A percentile compares a stretch with the other conserved stretches of the same genome.
These are phyloP conservation scores for Chloranthus sessilifolius DNA, from an alignment of 164 flowering plant genomes.

Conservation along the genomic window DNA sequence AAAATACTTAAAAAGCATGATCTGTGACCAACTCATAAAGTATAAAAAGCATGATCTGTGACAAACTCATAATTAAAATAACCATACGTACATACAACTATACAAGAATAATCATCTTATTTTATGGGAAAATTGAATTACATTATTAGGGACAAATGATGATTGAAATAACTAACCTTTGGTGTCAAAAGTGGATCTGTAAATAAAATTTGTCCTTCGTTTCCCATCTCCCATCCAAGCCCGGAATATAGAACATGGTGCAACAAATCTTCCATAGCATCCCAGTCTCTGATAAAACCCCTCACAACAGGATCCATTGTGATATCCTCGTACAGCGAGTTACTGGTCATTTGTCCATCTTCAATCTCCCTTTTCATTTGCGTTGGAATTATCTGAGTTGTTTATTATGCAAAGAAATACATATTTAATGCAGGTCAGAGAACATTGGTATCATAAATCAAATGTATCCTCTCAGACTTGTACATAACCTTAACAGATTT, in stretches of 20 bases:
- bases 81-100: no score
- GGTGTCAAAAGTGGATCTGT: constrained; percentile 95
- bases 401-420: constrained; percentile 1
- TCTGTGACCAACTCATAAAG: no score
- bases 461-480: no score
- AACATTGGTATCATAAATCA: no score
- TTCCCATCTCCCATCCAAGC: constrained; percentile 97
- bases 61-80: no score
- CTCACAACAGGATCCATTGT: constrained; percentile 78
- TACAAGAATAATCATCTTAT: no score
- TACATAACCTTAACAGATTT: no score
- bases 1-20: no score
- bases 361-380: constrained; percentile 76
- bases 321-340: constrained; percentile 45
- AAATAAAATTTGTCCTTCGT: constrained; percentile 93
- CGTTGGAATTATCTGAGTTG: constrained; percentile 67
- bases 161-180: constrained; percentile 71
- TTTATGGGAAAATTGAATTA: no score
- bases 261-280: constrained; percentile 95
- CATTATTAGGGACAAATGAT: no score
- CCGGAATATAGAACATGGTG: constrained; percentile 77
- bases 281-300: constrained; percentile 92
- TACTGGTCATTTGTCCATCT: constrained; percentile 43
- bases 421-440: no score
- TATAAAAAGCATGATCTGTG: no score